These are phyloP conservation scores for Lichina pygmaea DNA, from an alignment of 495 filamentous ascomycete genomes.

Conservation along the genomic window DNA sequence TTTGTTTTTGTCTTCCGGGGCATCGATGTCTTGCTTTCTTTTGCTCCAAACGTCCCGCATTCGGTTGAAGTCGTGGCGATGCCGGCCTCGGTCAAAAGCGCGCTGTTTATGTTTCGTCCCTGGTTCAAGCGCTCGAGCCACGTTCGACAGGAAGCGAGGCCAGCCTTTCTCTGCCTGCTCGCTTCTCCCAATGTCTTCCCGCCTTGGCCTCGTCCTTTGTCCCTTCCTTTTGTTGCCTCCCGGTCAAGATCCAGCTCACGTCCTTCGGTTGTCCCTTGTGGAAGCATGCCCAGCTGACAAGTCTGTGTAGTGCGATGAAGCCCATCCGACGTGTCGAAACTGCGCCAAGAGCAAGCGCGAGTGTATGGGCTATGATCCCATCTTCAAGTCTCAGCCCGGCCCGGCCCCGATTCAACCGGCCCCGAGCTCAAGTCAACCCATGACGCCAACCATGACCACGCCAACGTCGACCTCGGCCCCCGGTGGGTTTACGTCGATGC, in stretches of 20 bases:
- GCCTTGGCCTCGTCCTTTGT: too few relatives aligned
- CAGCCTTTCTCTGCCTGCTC: too few relatives aligned
- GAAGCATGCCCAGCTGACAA: neutral
- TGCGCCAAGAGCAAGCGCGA: constrained; percentile 97
- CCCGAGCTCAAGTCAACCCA: constrained; percentile 15
- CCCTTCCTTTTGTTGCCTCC: too few relatives aligned
- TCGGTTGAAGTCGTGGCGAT: too few relatives aligned
- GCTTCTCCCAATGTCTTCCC: too few relatives aligned
- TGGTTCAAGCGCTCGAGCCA: too few relatives aligned
- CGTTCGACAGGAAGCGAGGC: too few relatives aligned
- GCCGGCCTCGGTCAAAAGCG: too few relatives aligned
- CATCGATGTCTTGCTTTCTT: too few relatives aligned
- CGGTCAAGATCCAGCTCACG: neutral
- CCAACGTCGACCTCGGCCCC: constrained; percentile 6
- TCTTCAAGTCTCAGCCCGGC: constrained; percentile 72
- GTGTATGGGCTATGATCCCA: constrained; percentile 91
- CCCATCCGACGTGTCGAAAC: constrained; percentile 81
- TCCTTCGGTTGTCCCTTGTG: neutral
- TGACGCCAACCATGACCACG: constrained; percentile 6
- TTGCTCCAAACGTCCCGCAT: too few relatives aligned
- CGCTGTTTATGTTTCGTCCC: too few relatives aligned
- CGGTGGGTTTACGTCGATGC: constrained; percentile 26
- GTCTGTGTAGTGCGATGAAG: constrained; percentile 67
- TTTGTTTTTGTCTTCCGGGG: too few relatives aligned
- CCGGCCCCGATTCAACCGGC: constrained; percentile 59